These are phyloP conservation scores for Alternaria sp. DNA, from an alignment of 2,329 filamentous ascomycete species.

Conservation along the genomic window DNA sequence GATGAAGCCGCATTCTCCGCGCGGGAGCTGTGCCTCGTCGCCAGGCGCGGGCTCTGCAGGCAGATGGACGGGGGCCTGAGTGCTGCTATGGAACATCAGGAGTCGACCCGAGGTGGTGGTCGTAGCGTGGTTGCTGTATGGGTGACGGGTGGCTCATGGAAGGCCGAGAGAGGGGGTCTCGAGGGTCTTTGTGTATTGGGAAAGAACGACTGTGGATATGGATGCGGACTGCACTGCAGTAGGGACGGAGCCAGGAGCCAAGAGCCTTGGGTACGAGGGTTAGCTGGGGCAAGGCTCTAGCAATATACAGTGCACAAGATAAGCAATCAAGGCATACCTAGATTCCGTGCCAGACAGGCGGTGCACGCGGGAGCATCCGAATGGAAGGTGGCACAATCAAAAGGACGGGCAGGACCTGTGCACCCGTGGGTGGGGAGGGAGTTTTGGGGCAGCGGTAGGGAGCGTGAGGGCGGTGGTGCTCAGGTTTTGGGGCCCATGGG, in stretches of 20 bases:
- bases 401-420: slow-evolving; percentile 32
- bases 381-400: slow-evolving; percentile 33
- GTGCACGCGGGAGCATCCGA: slow-evolving; percentile 46
- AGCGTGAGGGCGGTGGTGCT: neutral
- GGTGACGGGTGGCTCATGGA: slow-evolving; percentile 44
- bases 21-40: slow-evolving; percentile 45
- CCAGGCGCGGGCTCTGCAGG: slow-evolving; percentile 38
- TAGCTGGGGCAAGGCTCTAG: slow-evolving; percentile 35
- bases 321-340: slow-evolving; percentile 41
- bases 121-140: slow-evolving; percentile 33
- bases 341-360: slow-evolving; percentile 30
- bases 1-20: slow-evolving; percentile 51
- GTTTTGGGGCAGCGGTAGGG: slow-evolving; percentile 25
- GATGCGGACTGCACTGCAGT: slow-evolving; percentile 1
- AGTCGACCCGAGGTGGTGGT: slow-evolving; percentile 40
- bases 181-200: slow-evolving; percentile 9
- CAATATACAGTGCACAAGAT: slow-evolving; percentile 47
- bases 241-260: slow-evolving; percentile 12
- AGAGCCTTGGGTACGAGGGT: slow-evolving; percentile 23
- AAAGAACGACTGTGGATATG: slow-evolving; percentile 11
- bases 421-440: slow-evolving; percentile 33
- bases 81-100: slow-evolving; percentile 50
- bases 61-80: slow-evolving; percentile 39
- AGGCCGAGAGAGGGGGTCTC: slow-evolving; percentile 27
- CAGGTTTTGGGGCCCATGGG: slow-evolving; percentile 29